phyloP scores from a whole-genome alignment of 148 eudicot species.

The Heliamphora exappendiculata region DNA sequence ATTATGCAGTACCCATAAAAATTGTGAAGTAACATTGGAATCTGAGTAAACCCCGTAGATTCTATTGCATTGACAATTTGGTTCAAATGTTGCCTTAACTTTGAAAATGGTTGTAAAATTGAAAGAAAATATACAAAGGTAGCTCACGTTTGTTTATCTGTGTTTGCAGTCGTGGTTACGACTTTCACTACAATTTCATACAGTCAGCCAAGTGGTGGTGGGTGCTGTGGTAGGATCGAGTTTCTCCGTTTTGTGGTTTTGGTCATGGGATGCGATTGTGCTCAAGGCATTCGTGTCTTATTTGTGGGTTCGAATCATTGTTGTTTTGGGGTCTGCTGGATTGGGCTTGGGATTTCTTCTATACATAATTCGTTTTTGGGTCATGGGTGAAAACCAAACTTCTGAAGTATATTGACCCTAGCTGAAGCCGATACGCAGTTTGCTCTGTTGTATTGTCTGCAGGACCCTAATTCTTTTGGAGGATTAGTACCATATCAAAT shows the following conservation, averaged over 20 bases:
- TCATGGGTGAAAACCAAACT: slow-evolving; percentile 11
- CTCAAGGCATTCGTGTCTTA: slow-evolving; percentile 35
- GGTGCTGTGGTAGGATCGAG: slow-evolving; percentile 57
- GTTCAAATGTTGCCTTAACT: no score
- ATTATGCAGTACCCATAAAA: not conserved
- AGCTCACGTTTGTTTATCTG: slow-evolving; percentile 1
- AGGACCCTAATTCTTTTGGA: not conserved
- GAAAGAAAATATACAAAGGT: not conserved
- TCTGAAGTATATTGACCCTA: no score
- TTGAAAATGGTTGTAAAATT: no score
- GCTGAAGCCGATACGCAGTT: not conserved
- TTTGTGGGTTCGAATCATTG: slow-evolving; percentile 48
- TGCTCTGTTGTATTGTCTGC: not conserved
- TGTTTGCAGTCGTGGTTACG: slow-evolving; percentile 84
- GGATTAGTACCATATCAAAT: no score
- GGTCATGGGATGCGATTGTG: slow-evolving; percentile 63
- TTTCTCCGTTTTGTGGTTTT: slow-evolving; percentile 64
- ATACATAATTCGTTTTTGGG: slow-evolving; percentile 40
- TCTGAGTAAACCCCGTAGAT: not conserved
- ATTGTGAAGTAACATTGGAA: no score
- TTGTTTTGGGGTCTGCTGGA: slow-evolving; percentile 36
- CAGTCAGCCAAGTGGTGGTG: slow-evolving; percentile 65
- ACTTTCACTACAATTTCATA: slow-evolving; percentile 59
- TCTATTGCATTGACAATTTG: not conserved
- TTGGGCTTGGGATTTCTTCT: slow-evolving; percentile 34